Percentiles rank a stretch among this genome's conserved stretches.
Evolutionary conservation across 805 yeast genomes (phyloP).

Genomic region (Schizosaccharomyces osmophilus): DNA sequence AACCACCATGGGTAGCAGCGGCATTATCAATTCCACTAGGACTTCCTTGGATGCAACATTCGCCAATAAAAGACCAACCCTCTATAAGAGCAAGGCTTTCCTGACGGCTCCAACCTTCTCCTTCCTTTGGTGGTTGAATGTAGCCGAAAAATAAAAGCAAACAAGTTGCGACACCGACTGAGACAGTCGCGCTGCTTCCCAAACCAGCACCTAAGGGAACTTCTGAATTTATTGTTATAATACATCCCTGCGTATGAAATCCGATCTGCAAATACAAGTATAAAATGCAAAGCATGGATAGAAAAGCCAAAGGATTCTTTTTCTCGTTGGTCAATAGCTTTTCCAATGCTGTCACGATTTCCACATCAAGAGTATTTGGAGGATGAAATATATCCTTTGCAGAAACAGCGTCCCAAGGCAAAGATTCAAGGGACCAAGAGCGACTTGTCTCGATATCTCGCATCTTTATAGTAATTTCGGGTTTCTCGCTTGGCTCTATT

Average conservation of each 20-base stretch:
- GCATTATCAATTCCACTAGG: slow-evolving; percentile 95
- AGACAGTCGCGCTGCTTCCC: slow-evolving; percentile 78
- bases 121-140: neutral
- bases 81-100: slow-evolving; percentile 27
- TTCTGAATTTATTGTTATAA: slow-evolving; percentile 51
- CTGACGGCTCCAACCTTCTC: too few relatives aligned
- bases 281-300: slow-evolving; percentile 18
- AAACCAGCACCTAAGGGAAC: slow-evolving; percentile 91
- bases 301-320: neutral
- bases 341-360: neutral
- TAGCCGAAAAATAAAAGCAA: slow-evolving; percentile 16
- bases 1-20: slow-evolving; percentile 89
- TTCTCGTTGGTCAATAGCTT: neutral
- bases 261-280: slow-evolving; percentile 48
- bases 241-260: slow-evolving; percentile 14
- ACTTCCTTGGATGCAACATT: slow-evolving; percentile 83
- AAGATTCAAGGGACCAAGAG: slow-evolving; percentile 20
- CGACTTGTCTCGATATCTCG: neutral
- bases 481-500: neutral
- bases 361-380: neutral
- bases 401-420: neutral
- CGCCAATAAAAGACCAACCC: slow-evolving; percentile 77
- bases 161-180: slow-evolving; percentile 65
- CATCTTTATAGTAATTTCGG: neutral
- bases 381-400: neutral